These are phyloP conservation scores for Athelia psychrophila DNA, from an alignment of 1,284 basidiomycete genomes.

Conservation along the genomic window DNA sequence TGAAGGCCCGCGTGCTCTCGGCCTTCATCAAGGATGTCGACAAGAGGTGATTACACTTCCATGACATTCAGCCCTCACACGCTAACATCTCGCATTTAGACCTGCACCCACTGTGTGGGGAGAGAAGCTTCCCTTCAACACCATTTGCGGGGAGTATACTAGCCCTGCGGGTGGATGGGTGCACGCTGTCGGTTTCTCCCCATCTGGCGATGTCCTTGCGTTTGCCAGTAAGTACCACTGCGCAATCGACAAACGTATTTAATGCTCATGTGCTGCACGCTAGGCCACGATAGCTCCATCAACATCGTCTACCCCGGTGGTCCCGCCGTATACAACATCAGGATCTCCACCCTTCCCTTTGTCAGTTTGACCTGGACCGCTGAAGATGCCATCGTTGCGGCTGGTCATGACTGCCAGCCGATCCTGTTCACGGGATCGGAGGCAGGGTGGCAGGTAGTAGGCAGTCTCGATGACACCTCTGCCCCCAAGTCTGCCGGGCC, in stretches of 20 bases:
- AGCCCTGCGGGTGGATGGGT: constrained; percentile 96
- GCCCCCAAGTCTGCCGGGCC: constrained; percentile 45
- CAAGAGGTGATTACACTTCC: constrained; percentile 55
- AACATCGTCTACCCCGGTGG: constrained; percentile 85
- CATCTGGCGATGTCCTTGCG: constrained; percentile 88
- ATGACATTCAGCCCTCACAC: background rate
- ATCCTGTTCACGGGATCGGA: constrained; percentile 77
- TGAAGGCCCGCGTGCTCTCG: constrained; percentile 96
- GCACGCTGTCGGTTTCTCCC: constrained; percentile 93
- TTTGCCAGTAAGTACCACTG: constrained; percentile 73
- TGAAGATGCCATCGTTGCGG: constrained; percentile 83
- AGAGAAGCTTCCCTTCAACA: constrained; percentile 96
- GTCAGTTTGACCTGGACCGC: constrained; percentile 83
- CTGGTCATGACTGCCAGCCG: constrained; percentile 98
- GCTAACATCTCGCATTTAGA: constrained; percentile 35
- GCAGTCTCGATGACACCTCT: constrained; percentile 83
- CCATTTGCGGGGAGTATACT: constrained; percentile 91
- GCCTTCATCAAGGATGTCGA: constrained; percentile 99
- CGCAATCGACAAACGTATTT: background rate
- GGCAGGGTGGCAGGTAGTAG: constrained; percentile 71
- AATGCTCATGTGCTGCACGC: constrained; percentile 4
- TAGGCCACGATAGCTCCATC: constrained; percentile 91
- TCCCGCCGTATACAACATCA: constrained; percentile 69
- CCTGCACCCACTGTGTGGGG: constrained; percentile 94
- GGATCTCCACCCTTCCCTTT: constrained; percentile 75